Evolutionary conservation across 768 basidiomycete genomes (phyloP).

Genomic region (Boletus subcaerulescens): DNA sequence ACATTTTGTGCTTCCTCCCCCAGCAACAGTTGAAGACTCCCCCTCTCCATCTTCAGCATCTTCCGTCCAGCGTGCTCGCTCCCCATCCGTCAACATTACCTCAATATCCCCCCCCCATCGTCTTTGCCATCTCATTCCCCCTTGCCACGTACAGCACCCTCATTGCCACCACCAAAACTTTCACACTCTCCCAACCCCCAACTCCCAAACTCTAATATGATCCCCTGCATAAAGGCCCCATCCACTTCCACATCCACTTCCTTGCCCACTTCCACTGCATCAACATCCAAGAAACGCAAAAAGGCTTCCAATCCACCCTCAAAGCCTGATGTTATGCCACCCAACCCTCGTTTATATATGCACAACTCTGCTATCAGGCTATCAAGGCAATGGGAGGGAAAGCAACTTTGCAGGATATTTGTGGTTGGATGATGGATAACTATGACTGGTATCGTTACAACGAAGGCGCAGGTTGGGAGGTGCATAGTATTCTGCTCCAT

Average conservation of each 20-base stretch:
- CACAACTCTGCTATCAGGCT: slow-evolving; percentile 86
- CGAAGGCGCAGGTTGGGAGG: slow-evolving; percentile 87
- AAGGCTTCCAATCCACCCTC: slow-evolving; percentile 46
- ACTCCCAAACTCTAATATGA: slow-evolving; percentile 62
- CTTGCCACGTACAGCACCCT: slow-evolving; percentile 48
- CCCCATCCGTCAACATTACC: slow-evolving; percentile 80
- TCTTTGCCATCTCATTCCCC: slow-evolving; percentile 77
- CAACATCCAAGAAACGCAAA: slow-evolving; percentile 66
- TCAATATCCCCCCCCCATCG: slow-evolving; percentile 74
- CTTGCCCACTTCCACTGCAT: slow-evolving; percentile 19
- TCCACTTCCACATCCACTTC: slow-evolving; percentile 28
- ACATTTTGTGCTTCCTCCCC: slow-evolving; percentile 92
- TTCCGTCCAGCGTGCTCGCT: slow-evolving; percentile 64
- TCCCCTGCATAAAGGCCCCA: slow-evolving; percentile 42
- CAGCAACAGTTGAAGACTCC: slow-evolving; percentile 73
- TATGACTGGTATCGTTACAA: slow-evolving; percentile 90
- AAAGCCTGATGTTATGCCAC: slow-evolving; percentile 74
- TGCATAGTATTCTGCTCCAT: slow-evolving; percentile 35
- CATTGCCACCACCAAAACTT: slow-evolving; percentile 43
- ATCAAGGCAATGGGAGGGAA: slow-evolving; percentile 80
- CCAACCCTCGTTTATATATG: slow-evolving; percentile 87
- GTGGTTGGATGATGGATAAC: slow-evolving; percentile 84
- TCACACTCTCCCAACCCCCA: slow-evolving; percentile 48
- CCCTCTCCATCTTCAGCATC: slow-evolving; percentile 77
- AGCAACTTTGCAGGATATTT: slow-evolving; percentile 87